These are phyloP conservation scores for Gynostemma pentaphyllum DNA, from an alignment of 306 rosid genomes.

Conservation along the genomic window DNA sequence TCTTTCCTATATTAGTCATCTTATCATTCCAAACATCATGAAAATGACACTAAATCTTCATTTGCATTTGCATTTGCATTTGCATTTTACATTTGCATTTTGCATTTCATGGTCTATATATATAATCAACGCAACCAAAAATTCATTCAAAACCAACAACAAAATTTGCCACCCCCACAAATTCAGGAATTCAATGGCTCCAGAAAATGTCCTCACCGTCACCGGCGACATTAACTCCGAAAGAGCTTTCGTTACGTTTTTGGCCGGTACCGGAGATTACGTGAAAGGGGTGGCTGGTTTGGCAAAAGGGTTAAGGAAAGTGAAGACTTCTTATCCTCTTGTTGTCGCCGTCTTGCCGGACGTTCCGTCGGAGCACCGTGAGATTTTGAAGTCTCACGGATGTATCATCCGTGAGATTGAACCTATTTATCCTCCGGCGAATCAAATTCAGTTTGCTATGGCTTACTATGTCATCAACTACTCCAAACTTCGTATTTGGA, in stretches of 20 bases:
- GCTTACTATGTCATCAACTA: slow-evolving; percentile 60
- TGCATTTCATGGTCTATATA: too few relatives aligned
- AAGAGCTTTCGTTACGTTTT: slow-evolving; percentile 45
- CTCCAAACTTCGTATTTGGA: slow-evolving; percentile 66
- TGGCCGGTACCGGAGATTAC: slow-evolving; percentile 53
- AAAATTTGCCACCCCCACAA: too few relatives aligned
- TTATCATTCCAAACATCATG: not conserved
- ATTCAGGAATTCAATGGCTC: not conserved
- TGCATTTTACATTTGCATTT: not conserved
- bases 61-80: slow-evolving; percentile 29
- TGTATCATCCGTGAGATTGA: slow-evolving; percentile 44
- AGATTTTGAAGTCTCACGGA: slow-evolving; percentile 34
- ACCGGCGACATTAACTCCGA: not conserved
- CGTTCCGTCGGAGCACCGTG: slow-evolving; percentile 51
- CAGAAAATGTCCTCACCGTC: not conserved
- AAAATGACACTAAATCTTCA: not conserved
- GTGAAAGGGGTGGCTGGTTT: slow-evolving; percentile 53
- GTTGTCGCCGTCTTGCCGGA: slow-evolving; percentile 54
- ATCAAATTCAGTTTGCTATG: slow-evolving; percentile 48
- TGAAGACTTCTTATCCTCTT: slow-evolving; percentile 37
- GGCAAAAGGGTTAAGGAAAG: slow-evolving; percentile 50
- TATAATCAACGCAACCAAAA: not conserved
- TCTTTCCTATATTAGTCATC: not conserved
- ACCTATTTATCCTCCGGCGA: slow-evolving; percentile 47
- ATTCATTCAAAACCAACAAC: not conserved